phyloP scores from a whole-genome alignment of 345 rosid species.

The Dovyalis caffra region DNA sequence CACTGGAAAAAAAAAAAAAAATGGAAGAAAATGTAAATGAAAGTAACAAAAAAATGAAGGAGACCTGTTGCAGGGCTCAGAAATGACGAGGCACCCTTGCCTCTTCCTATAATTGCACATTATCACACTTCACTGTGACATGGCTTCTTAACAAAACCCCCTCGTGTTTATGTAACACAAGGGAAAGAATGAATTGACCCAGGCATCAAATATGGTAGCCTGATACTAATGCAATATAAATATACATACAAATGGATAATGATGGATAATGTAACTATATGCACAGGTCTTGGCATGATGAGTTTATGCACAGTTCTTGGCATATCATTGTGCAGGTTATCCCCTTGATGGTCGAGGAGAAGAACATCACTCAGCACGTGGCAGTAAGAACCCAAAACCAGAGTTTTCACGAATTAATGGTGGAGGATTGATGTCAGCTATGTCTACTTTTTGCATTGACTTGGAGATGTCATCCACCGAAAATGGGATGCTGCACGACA shows the following conservation, averaged over 20 bases:
- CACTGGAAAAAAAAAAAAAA: conserved; percentile 1
- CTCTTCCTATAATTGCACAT: conserved; percentile 26
- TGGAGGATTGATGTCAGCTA: conserved; percentile 87
- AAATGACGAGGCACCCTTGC: conserved; percentile 24
- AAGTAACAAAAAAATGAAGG: neutral
- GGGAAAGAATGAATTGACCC: conserved; percentile 41
- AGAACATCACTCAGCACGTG: conserved; percentile 64
- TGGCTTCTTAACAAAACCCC: conserved; percentile 42
- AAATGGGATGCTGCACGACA: conserved; percentile 81
- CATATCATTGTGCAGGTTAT: neutral
- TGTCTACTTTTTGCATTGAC: conserved; percentile 84
- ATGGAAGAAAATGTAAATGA: neutral
- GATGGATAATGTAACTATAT: conserved; percentile 20
- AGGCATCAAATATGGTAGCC: conserved; percentile 29
- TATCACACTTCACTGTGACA: conserved; percentile 35
- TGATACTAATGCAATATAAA: conserved; percentile 9
- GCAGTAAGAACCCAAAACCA: conserved; percentile 83
- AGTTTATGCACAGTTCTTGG: conserved; percentile 14
- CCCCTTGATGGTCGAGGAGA: neutral
- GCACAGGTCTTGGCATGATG: conserved; percentile 26
- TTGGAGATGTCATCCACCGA: conserved; percentile 97
- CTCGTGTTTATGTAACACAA: conserved; percentile 41
- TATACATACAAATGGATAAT: conserved; percentile 38
- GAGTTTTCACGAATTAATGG: conserved; percentile 82
- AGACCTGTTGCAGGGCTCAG: conserved; percentile 22